Conservation (phyloP, 2,329 filamentous ascomycete species). For the Trichoderma semiorbis region DNA sequence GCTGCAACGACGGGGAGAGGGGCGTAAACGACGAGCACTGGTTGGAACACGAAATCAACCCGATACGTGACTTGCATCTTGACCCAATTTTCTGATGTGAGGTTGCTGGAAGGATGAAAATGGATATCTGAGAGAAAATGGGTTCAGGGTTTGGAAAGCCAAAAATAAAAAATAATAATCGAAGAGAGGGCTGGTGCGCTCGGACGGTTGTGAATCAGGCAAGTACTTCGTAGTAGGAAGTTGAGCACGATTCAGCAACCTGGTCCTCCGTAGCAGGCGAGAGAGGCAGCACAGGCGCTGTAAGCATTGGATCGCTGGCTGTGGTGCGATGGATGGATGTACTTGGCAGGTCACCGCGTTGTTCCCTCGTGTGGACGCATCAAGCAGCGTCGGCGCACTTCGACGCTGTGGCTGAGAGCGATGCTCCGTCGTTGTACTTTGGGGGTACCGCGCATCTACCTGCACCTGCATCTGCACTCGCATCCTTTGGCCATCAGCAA, state of each 20-base stretch:
- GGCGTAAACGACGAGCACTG: conserved; percentile 7
- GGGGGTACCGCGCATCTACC: not conserved
- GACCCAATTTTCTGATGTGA: conserved; percentile 8
- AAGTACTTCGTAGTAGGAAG: not conserved
- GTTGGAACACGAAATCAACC: conserved; percentile 15
- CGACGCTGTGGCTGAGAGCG: not conserved
- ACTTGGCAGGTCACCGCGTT: not conserved
- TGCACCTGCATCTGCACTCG: not conserved
- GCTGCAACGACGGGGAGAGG: conserved; percentile 14
- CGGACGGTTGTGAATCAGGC: not conserved
- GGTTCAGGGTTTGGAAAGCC: not conserved
- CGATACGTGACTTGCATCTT: not conserved
- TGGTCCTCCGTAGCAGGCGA: not conserved
- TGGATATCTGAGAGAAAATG: not conserved
- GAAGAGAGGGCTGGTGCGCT: not conserved
- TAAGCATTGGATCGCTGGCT: not conserved
- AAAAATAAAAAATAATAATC: too few relatives aligned
- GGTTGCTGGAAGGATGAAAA: not conserved
- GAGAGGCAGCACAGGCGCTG: not conserved
- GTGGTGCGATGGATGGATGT: not conserved
- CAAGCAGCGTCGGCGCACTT: not conserved
- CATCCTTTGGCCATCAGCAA: not conserved
- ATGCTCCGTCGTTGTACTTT: not conserved
- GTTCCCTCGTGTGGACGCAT: not conserved
- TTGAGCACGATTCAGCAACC: not conserved